Evolutionary conservation across 1,284 basidiomycete genomes (phyloP).

Genomic region (Sanghuangporus weigelae): DNA sequence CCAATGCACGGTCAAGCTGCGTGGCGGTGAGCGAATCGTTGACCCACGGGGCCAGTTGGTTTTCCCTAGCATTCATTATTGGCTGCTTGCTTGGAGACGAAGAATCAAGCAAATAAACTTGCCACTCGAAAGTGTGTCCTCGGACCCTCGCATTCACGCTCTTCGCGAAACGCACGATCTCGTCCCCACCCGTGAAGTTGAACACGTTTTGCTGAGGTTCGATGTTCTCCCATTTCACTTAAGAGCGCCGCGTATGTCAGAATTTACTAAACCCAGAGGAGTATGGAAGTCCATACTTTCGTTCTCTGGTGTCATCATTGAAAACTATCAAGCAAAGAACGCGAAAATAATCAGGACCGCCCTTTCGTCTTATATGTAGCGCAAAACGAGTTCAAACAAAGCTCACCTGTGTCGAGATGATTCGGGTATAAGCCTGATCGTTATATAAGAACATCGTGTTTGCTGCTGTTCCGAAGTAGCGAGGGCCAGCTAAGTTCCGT

Average conservation of each 20-base stretch:
- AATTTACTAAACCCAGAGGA: background rate
- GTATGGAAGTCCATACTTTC: slow-evolving; percentile 7
- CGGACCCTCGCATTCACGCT: slow-evolving; percentile 15
- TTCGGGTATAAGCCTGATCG: slow-evolving; percentile 13
- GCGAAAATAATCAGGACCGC: background rate
- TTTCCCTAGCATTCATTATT: slow-evolving; percentile 5
- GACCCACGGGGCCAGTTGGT: slow-evolving; percentile 17
- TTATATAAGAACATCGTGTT: slow-evolving; percentile 15
- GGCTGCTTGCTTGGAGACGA: background rate
- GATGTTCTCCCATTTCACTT: slow-evolving; percentile 18
- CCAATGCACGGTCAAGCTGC: slow-evolving; percentile 12
- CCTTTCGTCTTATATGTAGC: background rate
- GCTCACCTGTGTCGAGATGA: slow-evolving; percentile 15
- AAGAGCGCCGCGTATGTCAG: background rate
- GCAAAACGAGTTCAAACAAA: background rate
- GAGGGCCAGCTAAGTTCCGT: slow-evolving; percentile 10
- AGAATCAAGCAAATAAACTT: background rate
- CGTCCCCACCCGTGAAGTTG: slow-evolving; percentile 14
- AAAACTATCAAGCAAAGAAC: slow-evolving; percentile 4
- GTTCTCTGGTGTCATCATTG: slow-evolving; percentile 17
- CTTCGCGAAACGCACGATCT: slow-evolving; percentile 17
- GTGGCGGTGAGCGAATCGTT: slow-evolving; percentile 12
- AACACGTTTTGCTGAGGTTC: slow-evolving; percentile 14
- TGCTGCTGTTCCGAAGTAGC: slow-evolving; percentile 17
- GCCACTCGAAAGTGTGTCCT: slow-evolving; percentile 16